Evolutionary conservation across 371 early-diverging fungal genomes (phyloP).

Genomic region (Fennellomyces sp.): DNA sequence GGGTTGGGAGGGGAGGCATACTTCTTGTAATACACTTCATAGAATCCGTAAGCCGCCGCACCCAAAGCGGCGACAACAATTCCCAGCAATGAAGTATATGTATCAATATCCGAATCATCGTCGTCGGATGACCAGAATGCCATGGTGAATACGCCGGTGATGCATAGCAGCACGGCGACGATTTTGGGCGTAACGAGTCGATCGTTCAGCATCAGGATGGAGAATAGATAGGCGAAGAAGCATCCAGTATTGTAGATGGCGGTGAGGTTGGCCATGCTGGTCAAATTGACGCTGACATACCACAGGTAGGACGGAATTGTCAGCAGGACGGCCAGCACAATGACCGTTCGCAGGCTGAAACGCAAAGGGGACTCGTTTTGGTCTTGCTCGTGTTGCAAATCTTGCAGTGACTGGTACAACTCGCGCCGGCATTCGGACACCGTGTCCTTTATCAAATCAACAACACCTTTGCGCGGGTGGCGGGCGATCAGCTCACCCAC

Average conservation of each 20-base stretch:
- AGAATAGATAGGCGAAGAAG: constrained; percentile 83
- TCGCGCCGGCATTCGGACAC: neutral
- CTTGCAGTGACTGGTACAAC: constrained; percentile 5
- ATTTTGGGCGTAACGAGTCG: constrained; percentile 59
- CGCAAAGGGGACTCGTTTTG: constrained; percentile 6
- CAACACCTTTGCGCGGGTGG: constrained; percentile 9
- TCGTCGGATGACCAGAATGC: constrained; percentile 40
- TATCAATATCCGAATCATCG: constrained; percentile 4
- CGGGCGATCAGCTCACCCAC: constrained; percentile 44
- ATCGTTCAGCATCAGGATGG: constrained; percentile 69
- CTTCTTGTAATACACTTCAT: constrained; percentile 81
- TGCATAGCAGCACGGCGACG: constrained; percentile 65
- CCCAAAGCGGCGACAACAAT: constrained; percentile 55
- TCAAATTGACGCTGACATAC: constrained; percentile 77
- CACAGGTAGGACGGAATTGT: constrained; percentile 79
- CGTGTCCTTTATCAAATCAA: constrained; percentile 7
- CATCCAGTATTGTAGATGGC: constrained; percentile 85
- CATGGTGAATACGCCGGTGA: constrained; percentile 74
- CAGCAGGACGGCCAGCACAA: constrained; percentile 54
- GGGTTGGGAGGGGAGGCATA: constrained; percentile 67
- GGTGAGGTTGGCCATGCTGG: constrained; percentile 77
- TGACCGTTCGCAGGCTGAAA: constrained; percentile 21
- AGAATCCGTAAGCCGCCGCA: constrained; percentile 65
- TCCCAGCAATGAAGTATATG: constrained; percentile 30
- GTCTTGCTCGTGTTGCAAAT: constrained; percentile 6